Evolutionary conservation across 1,284 basidiomycete species (phyloP).

Genomic region (Malassezia furfur): DNA sequence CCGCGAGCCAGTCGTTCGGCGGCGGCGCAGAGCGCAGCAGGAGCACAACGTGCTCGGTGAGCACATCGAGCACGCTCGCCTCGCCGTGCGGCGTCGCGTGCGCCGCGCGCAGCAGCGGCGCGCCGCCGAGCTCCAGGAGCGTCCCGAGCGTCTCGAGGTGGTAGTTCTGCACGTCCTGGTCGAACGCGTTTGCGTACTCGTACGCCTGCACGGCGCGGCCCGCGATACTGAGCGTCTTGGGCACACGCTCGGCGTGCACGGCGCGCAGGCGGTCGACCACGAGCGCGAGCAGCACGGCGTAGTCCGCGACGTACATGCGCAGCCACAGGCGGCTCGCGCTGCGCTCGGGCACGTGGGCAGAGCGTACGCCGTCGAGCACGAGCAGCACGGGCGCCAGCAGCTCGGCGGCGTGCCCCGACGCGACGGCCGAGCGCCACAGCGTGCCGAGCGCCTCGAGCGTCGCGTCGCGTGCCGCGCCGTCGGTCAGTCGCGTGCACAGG

Average conservation of each 20-base stretch:
- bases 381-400: slow-evolving; percentile 64
- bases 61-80: slow-evolving; percentile 11
- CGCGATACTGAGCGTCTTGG: background rate
- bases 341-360: slow-evolving; percentile 20
- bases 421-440: slow-evolving; percentile 74
- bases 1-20: background rate
- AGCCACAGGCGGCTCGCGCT: slow-evolving; percentile 35
- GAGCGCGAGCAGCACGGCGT: slow-evolving; percentile 30
- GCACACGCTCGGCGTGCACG: background rate
- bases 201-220: background rate
- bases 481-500: slow-evolving; percentile 20
- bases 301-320: slow-evolving; percentile 27
- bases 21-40: slow-evolving; percentile 19
- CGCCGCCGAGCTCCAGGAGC: slow-evolving; percentile 74
- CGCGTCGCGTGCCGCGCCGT: slow-evolving; percentile 34
- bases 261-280: slow-evolving; percentile 14
- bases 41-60: slow-evolving; percentile 21
- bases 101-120: slow-evolving; percentile 51
- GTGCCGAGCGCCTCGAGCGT: slow-evolving; percentile 81
- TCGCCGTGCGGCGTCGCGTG: background rate
- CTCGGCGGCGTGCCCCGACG: background rate
- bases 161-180: slow-evolving; percentile 61
- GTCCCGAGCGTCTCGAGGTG: slow-evolving; percentile 67
- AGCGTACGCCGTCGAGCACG: slow-evolving; percentile 64
- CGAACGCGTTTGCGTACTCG: slow-evolving; percentile 64